These are phyloP conservation scores for Saturnispora sekii DNA, from an alignment of 805 yeast genomes.

Conservation along the genomic window DNA sequence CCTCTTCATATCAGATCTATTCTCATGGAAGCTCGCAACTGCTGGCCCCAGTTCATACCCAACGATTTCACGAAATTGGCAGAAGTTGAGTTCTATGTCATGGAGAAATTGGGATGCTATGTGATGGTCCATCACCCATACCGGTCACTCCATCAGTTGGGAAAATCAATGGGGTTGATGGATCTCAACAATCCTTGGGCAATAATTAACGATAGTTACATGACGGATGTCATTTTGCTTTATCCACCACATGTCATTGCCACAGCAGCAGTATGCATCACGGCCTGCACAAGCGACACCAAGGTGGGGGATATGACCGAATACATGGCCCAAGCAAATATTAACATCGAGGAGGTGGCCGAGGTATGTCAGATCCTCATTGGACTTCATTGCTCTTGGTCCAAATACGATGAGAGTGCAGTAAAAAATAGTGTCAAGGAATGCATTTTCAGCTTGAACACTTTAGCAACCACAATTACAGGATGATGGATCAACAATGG, in stretches of 20 bases:
- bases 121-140: conserved; percentile 72
- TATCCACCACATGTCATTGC: conserved; percentile 90
- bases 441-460: not conserved
- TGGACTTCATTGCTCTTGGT: conserved; percentile 3
- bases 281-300: conserved; percentile 23
- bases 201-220: conserved; percentile 77
- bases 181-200: conserved; percentile 88
- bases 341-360: conserved; percentile 7
- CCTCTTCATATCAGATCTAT: conserved; percentile 88
- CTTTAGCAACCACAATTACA: not conserved
- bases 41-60: conserved; percentile 94
- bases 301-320: conserved; percentile 4
- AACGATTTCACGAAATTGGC: conserved; percentile 87
- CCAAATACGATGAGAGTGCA: conserved; percentile 1
- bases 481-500: not conserved
- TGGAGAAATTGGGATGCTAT: conserved; percentile 75
- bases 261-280: conserved; percentile 68
- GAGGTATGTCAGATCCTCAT: conserved; percentile 4
- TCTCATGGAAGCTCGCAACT: conserved; percentile 70
- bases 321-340: conserved; percentile 37
- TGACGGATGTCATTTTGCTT: conserved; percentile 74
- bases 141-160: conserved; percentile 47
- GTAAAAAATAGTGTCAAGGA: conserved; percentile 1
- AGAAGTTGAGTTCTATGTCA: conserved; percentile 88
- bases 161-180: conserved; percentile 23